Conservation (phyloP, 345 rosid species). For the Diplotaxis tenuifolia region DNA sequence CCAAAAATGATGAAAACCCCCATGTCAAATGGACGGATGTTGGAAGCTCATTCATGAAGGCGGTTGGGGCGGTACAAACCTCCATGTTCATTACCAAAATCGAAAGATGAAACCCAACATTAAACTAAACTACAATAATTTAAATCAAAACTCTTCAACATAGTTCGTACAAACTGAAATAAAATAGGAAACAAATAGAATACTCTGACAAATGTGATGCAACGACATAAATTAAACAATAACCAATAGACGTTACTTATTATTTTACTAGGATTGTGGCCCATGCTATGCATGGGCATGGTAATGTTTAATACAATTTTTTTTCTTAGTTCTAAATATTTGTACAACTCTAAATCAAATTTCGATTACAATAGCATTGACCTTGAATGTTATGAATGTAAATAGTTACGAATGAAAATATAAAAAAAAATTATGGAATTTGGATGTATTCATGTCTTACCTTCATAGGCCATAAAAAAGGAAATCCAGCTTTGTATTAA, state of each 20-base stretch:
- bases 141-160: too few relatives aligned
- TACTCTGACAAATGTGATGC: too few relatives aligned
- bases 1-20: too few relatives aligned
- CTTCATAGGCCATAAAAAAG: background rate
- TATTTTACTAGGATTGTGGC: too few relatives aligned
- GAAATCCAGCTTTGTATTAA: too few relatives aligned
- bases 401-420: too few relatives aligned
- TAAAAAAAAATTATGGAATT: background rate
- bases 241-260: too few relatives aligned
- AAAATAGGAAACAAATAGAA: too few relatives aligned
- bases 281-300: too few relatives aligned
- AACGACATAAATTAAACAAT: too few relatives aligned
- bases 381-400: background rate
- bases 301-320: too few relatives aligned
- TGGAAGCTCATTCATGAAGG: background rate
- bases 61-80: background rate
- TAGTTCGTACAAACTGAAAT: too few relatives aligned
- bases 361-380: background rate
- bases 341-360: background rate
- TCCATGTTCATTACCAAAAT: background rate
- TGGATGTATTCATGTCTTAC: background rate
- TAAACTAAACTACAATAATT: background rate
- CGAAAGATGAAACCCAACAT: background rate
- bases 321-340: background rate
- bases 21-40: background rate